Evolutionary conservation across 345 rosid species (phyloP).

Genomic region (Eucalyptus grandis): DNA sequence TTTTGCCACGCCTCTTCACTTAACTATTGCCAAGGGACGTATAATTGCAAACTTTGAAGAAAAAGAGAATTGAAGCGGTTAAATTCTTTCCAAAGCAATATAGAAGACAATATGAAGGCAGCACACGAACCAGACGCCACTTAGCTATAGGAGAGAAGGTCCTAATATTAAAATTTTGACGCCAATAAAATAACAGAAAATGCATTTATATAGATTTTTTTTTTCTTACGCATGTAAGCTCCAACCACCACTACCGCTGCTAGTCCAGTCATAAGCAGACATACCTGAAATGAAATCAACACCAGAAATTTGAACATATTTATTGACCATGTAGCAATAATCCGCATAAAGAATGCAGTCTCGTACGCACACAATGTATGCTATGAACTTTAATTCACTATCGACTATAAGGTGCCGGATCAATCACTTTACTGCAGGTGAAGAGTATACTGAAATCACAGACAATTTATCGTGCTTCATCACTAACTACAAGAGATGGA

Average conservation of each 20-base stretch:
- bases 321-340: background rate
- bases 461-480: background rate
- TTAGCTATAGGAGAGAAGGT: background rate
- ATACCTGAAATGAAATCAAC: slow-evolving; percentile 17
- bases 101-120: background rate
- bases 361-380: background rate
- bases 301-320: background rate
- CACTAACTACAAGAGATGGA: background rate
- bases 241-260: slow-evolving; percentile 38
- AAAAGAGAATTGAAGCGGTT: background rate
- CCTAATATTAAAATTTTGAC: background rate
- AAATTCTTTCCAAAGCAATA: background rate
- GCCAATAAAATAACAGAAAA: background rate
- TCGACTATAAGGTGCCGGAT: background rate
- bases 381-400: background rate
- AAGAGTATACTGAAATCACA: background rate
- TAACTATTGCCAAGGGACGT: background rate
- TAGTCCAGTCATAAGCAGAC: slow-evolving; percentile 30
- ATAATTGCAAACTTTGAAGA: background rate
- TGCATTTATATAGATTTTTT: background rate
- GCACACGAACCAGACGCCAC: background rate
- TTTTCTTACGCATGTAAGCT: slow-evolving; percentile 44
- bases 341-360: background rate
- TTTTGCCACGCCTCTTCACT: background rate
- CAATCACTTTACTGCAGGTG: background rate